phyloP scores from a whole-genome alignment of 805 yeast genomes.

The Wickerhamiella alocasiicola region DNA sequence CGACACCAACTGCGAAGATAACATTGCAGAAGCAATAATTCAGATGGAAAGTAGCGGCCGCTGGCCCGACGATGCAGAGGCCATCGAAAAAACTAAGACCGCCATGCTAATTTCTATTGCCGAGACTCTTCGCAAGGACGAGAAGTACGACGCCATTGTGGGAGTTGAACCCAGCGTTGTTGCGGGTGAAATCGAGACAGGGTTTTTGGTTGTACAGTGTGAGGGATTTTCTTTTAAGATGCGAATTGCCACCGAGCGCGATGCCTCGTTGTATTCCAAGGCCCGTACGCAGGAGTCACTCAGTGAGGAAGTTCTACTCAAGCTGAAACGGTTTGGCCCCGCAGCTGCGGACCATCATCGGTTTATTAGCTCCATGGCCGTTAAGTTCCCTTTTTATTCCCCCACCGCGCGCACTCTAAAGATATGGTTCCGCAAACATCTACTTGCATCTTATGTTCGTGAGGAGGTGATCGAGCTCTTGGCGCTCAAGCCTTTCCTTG shows the following conservation, averaged over 20 bases:
- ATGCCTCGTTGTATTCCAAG: conserved; percentile 38
- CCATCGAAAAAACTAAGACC: conserved; percentile 79
- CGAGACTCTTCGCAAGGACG: conserved; percentile 32
- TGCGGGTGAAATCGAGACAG: conserved; percentile 21
- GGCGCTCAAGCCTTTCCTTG: conserved; percentile 74
- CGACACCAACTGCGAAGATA: conserved; percentile 23
- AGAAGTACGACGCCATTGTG: conserved; percentile 45
- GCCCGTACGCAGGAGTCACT: conserved; percentile 34
- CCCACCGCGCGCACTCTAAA: conserved; percentile 77
- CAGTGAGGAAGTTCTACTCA: conserved; percentile 24
- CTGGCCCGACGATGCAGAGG: conserved; percentile 89
- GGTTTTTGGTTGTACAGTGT: conserved; percentile 39
- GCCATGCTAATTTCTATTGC: conserved; percentile 73
- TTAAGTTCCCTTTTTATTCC: conserved; percentile 58
- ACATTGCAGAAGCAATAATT: conserved; percentile 60
- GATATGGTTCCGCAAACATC: conserved; percentile 78
- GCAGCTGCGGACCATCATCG: conserved; percentile 73
- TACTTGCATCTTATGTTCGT: conserved; percentile 53
- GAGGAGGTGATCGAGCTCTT: conserved; percentile 76
- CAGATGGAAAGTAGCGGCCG: conserved; percentile 82
- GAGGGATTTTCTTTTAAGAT: conserved; percentile 81
- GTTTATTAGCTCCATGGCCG: conserved; percentile 56
- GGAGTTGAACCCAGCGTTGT: conserved; percentile 42
- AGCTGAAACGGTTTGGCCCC: conserved; percentile 31
- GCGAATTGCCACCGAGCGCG: conserved; percentile 71